Percentiles rank a stretch among this genome's conserved stretches.
Conservation (phyloP, 208 protist genomes). For the Angomonas ambiguus region DNA sequence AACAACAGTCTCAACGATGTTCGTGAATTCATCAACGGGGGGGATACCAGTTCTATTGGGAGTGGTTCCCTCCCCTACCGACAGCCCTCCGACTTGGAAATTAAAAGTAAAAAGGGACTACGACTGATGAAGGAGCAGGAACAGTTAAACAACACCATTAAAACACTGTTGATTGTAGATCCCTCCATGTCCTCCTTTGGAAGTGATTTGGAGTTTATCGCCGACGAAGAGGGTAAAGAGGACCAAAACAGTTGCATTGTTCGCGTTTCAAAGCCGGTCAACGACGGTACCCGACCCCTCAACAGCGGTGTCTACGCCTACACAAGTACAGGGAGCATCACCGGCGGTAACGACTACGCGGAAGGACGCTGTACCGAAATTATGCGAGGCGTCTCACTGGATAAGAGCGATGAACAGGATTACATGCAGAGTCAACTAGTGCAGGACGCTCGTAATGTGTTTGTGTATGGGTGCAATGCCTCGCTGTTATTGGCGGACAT, state of each 20-base stretch:
- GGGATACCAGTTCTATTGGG: not conserved
- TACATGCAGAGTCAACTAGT: slow-evolving; percentile 7
- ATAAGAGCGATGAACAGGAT: not conserved
- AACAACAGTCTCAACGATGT: slow-evolving; percentile 14
- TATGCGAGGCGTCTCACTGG: not conserved
- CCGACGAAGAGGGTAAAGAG: not conserved
- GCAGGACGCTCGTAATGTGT: slow-evolving; percentile 1
- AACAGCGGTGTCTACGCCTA: not conserved
- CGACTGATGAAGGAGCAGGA: not conserved
- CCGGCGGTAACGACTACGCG: not conserved
- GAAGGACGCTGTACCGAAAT: not conserved
- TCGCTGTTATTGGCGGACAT: slow-evolving; percentile 4
- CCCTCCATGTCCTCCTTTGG: not conserved
- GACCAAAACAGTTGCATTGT: not conserved
- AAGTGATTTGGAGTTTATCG: not conserved
- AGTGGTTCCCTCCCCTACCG: slow-evolving; percentile 6
- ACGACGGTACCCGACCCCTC: no score
- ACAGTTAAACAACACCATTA: slow-evolving; percentile 1
- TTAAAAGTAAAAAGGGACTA: not conserved
- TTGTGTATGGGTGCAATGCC: slow-evolving; percentile 5
- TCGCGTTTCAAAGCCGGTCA: not conserved
- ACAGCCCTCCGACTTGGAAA: not conserved
- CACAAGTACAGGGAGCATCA: not conserved
- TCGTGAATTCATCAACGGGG: not conserved
- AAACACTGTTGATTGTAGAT: not conserved